Evolutionary conservation across 768 basidiomycete species (phyloP).

Genomic region (Suillus occidentalis): DNA sequence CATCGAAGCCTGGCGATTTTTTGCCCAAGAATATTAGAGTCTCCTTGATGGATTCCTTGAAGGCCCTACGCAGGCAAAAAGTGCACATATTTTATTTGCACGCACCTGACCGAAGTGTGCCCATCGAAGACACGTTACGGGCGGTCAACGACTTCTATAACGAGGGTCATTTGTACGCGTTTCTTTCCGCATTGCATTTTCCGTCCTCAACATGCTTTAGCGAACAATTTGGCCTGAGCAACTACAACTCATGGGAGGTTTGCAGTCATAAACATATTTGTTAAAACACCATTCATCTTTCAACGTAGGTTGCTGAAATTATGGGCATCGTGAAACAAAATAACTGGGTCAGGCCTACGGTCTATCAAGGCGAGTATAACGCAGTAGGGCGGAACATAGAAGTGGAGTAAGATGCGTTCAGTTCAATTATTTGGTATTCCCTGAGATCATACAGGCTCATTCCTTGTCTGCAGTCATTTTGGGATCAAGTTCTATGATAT

Average conservation of each 20-base stretch:
- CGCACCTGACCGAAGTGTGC: conserved; percentile 42
- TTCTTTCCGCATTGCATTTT: neutral
- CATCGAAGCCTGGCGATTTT: conserved; percentile 11
- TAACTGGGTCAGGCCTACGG: conserved; percentile 48
- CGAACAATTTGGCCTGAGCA: conserved; percentile 18
- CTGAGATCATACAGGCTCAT: conserved; percentile 26
- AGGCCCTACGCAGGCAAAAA: conserved; percentile 13
- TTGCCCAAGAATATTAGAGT: conserved; percentile 12
- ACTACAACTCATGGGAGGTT: conserved; percentile 36
- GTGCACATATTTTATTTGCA: conserved; percentile 42
- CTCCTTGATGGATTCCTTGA: conserved; percentile 16
- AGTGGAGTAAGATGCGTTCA: conserved; percentile 25
- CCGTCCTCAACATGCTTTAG: neutral
- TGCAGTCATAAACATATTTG: neutral
- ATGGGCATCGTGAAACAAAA: conserved; percentile 41
- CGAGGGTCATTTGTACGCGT: conserved; percentile 50
- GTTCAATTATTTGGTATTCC: neutral
- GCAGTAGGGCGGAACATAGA: conserved; percentile 42
- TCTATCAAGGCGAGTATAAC: conserved; percentile 52
- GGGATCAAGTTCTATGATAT: conserved; percentile 39
- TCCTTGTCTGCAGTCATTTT: conserved; percentile 42
- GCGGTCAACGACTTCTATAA: conserved; percentile 48
- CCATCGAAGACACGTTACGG: conserved; percentile 46
- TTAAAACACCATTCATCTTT: neutral
- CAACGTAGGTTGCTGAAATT: conserved; percentile 43